Percentiles rank a stretch among this genome's conserved stretches.
Evolutionary conservation across 345 rosid species (phyloP).

Genomic region (Pistacia atlantica): DNA sequence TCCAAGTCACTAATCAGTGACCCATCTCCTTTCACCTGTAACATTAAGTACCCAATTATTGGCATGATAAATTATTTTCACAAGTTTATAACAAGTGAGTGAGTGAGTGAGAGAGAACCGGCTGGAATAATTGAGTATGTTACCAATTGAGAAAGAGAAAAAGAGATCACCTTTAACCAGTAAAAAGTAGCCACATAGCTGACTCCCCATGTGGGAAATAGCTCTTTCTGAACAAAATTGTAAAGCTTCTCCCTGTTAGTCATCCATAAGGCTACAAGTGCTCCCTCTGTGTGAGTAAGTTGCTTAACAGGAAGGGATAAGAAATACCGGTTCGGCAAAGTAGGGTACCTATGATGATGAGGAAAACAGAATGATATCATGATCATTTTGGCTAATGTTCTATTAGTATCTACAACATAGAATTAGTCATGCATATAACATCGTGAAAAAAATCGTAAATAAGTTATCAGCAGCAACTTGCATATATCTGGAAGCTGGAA

Average conservation of each 20-base stretch:
- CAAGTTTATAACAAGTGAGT: constrained; percentile 14
- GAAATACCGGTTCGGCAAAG: constrained; percentile 79
- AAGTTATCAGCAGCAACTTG: constrained; percentile 7
- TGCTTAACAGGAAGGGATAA: constrained; percentile 79
- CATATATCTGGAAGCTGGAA: constrained; percentile 12
- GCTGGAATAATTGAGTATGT: too few species aligned
- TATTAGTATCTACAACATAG: not conserved
- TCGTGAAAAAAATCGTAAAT: not conserved
- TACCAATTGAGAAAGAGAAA: not conserved
- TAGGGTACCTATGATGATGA: constrained; percentile 64
- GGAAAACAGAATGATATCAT: constrained; percentile 9
- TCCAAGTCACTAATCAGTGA: constrained; percentile 71
- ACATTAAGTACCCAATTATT: constrained; percentile 12
- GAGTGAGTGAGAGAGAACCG: not conserved
- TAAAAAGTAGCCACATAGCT: constrained; percentile 52
- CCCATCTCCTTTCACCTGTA: constrained; percentile 85
- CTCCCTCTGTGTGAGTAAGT: constrained; percentile 71
- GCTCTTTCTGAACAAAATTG: constrained; percentile 69
- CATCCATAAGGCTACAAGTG: constrained; percentile 90
- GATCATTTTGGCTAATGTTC: not conserved
- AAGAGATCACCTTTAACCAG: constrained; percentile 75
- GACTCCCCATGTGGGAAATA: constrained; percentile 81
- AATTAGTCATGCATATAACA: not conserved
- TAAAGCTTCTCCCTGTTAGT: constrained; percentile 86
- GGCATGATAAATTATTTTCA: constrained; percentile 18